phyloP scores from a whole-genome alignment of 2,329 filamentous ascomycete genomes.

The Diaporthe sp. region DNA sequence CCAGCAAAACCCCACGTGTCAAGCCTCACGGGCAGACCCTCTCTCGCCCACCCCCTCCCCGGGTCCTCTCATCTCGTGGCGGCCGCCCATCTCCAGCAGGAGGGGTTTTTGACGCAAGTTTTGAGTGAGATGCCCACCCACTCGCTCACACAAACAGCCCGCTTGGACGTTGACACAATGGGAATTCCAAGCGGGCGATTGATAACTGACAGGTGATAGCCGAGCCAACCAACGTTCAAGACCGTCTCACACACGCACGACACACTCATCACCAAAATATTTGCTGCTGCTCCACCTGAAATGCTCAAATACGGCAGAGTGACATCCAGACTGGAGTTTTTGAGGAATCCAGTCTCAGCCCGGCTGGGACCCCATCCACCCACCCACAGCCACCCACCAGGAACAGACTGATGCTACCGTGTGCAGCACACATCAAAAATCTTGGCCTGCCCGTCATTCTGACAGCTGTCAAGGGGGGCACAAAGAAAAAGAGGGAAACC shows the following conservation, averaged over 20 bases:
- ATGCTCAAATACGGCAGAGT: background rate
- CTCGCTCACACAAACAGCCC: background rate
- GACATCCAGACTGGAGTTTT: background rate
- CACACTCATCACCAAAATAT: background rate
- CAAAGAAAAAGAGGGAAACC: background rate
- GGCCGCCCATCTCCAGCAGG: background rate
- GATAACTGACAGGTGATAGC: background rate
- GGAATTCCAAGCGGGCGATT: background rate
- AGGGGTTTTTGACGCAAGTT: background rate
- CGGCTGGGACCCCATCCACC: background rate
- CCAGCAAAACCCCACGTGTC: constrained; percentile 18
- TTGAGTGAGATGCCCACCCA: background rate
- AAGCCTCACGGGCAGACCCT: constrained; percentile 12
- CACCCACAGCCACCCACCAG: background rate
- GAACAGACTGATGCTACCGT: background rate
- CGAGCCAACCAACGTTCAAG: background rate
- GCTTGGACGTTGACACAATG: background rate
- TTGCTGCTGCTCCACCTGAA: background rate
- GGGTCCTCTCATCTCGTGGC: constrained; percentile 2
- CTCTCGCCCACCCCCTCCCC: background rate
- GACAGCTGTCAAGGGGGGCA: constrained; percentile 9
- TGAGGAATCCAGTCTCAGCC: background rate
- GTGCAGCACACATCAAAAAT: background rate
- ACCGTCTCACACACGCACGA: background rate
- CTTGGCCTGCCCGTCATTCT: constrained; percentile 13